Evolutionary conservation across 225 moss, liverwort and hornwort genomes (phyloP).

Genomic region (Pleurozium schreberi): DNA sequence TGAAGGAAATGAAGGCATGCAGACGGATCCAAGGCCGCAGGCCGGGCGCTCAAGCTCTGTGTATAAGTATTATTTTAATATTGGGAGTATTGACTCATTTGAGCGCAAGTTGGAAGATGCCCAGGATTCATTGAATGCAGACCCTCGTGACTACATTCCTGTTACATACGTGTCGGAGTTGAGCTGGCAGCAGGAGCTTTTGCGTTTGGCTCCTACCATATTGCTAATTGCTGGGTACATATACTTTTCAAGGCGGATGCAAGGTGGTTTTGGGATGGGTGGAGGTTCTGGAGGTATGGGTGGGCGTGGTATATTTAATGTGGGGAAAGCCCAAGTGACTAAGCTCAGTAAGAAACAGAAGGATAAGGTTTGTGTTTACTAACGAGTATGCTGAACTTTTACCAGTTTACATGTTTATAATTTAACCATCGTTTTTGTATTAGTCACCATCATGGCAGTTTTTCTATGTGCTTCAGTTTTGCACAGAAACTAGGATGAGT

Average conservation of each 20-base stretch:
- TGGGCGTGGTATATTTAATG: constrained; percentile 96
- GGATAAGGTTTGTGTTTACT: constrained; percentile 63
- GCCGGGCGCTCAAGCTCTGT: constrained; percentile 42
- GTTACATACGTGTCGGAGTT: constrained; percentile 96
- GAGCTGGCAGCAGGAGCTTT: constrained; percentile 99
- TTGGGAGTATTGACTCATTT: constrained; percentile 97
- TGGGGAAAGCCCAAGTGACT: constrained; percentile 98
- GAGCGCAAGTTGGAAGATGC: constrained; percentile 98
- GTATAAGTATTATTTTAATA: constrained; percentile 93
- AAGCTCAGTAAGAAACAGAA: constrained; percentile 93
- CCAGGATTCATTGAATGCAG: constrained; percentile 77
- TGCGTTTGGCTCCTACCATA: constrained; percentile 92
- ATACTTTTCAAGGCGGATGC: constrained; percentile 92
- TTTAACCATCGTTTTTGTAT: neutral
- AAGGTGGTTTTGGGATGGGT: constrained; percentile 93
- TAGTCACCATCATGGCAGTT: neutral
- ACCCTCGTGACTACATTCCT: constrained; percentile 91
- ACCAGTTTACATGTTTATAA: neutral
- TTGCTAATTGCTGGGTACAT: constrained; percentile 96
- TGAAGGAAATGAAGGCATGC: constrained; percentile 45
- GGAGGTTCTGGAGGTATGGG: constrained; percentile 91
- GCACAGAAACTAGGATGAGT: neutral
- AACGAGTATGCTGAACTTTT: neutral
- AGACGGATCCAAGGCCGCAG: constrained; percentile 51
- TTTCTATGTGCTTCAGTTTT: neutral